Base-by-base conservation (phyloP, 805 yeast genomes). In the Blastobotrys parvus region DNA sequence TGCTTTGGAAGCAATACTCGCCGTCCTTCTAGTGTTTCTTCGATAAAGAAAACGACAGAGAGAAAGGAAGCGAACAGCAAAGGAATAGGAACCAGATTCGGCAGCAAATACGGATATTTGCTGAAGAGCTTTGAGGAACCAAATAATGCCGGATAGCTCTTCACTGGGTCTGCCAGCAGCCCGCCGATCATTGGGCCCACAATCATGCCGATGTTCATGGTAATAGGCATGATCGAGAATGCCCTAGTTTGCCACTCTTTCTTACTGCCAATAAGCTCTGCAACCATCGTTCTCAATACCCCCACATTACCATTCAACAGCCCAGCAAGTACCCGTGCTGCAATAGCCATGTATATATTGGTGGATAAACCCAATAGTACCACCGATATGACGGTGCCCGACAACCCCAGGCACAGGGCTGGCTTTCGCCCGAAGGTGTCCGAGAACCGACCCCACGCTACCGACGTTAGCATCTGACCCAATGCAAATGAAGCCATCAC, bases 151-250 rank as follows among this genome's bases (percentile, higher is more conserved):
- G 59, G 59, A 21, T 50, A 55, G 22, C 49, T 53, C 4, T 59
- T 58, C 10, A 54, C 61, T 6, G 78, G 75, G 35, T 68, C 64
- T 4, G 78, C 77, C 41, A 77, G 60, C 41, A 63, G 66, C 23
- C 73, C 72, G 19, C 78, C 81, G 27, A 78, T 67, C 53, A 75
- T 60, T 1, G 83, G 82, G 1, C 83, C 85, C 13, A 78, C 54
- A 7, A 78, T 70, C 17, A 74, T 62, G 4, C 84, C 85, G 16
- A 77, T 52, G 50, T 78, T 77, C 70, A 74, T 76, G 4, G 78
- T 61, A 31, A 78, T 60, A 0, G 85, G 82, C 52, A 78, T 60
- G 1, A 76, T 70, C 31, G 78, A 70, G 52, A 78, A 77, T 0
- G 82, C 83, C 15, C 77, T 45, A 7, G 80, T 79, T 57, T 78